Percentiles rank a stretch among this genome's conserved stretches.
Conservation (phyloP, 768 basidiomycete genomes). For the Lactarius sanguifluus region DNA sequence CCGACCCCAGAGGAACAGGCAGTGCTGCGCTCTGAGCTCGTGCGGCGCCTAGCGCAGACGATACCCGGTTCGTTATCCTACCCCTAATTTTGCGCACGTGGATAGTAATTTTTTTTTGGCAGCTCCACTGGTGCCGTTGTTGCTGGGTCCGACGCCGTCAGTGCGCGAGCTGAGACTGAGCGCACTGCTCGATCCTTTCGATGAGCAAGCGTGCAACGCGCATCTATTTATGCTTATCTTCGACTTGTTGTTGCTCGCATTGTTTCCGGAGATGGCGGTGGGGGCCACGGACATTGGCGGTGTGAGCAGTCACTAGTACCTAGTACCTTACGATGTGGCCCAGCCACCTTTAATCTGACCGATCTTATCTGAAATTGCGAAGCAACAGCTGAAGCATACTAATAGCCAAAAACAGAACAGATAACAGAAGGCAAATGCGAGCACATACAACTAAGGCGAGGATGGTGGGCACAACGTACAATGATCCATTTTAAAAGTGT, state of each 20-base stretch:
- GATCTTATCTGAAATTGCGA: not conserved
- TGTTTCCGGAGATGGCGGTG: conserved; percentile 78
- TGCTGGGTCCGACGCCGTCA: conserved; percentile 55
- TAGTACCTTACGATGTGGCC: not conserved
- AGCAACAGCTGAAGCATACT: not conserved
- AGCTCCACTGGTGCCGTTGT: conserved; percentile 46
- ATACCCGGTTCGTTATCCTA: conserved; percentile 43
- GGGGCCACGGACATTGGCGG: conserved; percentile 23
- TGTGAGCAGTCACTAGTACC: not conserved
- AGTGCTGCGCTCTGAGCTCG: conserved; percentile 47
- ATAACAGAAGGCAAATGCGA: conserved; percentile 10
- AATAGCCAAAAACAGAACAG: not conserved
- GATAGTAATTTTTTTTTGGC: not conserved
- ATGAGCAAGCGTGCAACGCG: conserved; percentile 67
- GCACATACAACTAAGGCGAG: conserved; percentile 21
- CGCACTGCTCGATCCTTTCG: conserved; percentile 59
- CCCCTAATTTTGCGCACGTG: not conserved
- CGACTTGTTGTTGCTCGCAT: conserved; percentile 63
- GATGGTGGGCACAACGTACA: not conserved
- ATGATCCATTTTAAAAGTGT: not conserved
- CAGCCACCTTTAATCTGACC: not conserved
- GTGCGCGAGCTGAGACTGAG: conserved; percentile 44
- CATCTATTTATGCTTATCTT: conserved; percentile 74
- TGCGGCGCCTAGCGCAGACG: conserved; percentile 40
- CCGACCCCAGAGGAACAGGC: conserved; percentile 78